phyloP scores from a whole-genome alignment of 805 yeast species.

The Hanseniaspora vineae region DNA sequence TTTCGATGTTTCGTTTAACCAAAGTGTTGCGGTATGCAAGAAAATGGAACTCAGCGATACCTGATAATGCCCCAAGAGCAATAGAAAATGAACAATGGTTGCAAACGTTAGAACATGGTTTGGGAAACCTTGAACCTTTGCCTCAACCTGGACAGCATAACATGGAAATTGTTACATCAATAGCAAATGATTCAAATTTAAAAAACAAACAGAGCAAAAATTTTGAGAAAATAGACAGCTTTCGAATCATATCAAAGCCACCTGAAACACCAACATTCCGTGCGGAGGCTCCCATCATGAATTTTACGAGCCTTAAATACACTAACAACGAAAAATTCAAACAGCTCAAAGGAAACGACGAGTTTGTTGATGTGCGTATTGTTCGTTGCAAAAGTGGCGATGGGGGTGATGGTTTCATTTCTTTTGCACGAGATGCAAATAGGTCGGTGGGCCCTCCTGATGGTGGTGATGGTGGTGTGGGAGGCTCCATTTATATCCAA shows the following conservation, averaged over 20 bases:
- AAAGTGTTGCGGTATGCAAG: neutral
- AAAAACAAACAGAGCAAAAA: too few species aligned
- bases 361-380: neutral
- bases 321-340: conserved; percentile 2
- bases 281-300: conserved; percentile 13
- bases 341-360: neutral
- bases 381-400: conserved; percentile 31
- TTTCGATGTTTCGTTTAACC: neutral
- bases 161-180: too few species aligned
- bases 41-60: conserved; percentile 10
- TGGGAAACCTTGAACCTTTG: too few species aligned
- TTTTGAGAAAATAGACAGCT: conserved; percentile 1
- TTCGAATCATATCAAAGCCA: conserved; percentile 10
- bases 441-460: conserved; percentile 86
- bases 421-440: conserved; percentile 80
- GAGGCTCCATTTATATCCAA: conserved; percentile 77
- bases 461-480: conserved; percentile 98
- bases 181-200: too few species aligned
- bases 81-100: conserved; percentile 33
- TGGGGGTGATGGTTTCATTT: conserved; percentile 83
- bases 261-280: conserved; percentile 14
- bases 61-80: conserved; percentile 30
- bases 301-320: conserved; percentile 19
- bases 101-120: neutral
- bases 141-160: too few species aligned